Base-by-base conservation (phyloP, 148 eudicot genomes). In the Rhododendron simsii region DNA sequence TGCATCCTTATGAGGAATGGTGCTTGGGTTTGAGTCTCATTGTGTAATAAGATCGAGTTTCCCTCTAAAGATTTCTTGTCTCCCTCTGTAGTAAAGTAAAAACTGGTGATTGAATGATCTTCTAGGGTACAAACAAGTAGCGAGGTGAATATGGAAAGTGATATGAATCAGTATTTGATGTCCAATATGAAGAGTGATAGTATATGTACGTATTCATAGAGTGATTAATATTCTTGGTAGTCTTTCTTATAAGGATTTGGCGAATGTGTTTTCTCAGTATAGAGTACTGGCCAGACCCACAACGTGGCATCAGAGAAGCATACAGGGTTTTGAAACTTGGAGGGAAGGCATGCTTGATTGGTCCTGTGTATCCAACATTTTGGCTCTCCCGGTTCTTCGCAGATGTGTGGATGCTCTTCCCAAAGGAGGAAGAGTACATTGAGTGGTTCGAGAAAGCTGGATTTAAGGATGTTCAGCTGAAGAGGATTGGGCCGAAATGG, bases 281-380 rank as follows among this genome's bases (percentile, higher is more conserved):
- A 35, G 99, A 97, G 90, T 95, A 97, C 90, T 97, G 99, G 99
- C 98, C 99, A 44, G 99, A 97, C 87, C 99, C 99, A 39, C 99
- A 97, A 85, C 92, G 99, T 80, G 99, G 99, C 86, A 95, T 97
- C 90, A 94, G 85, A 91, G 99, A 97, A 91, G 99, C 99, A 83
- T 97, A 97, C 92, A 92, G 99, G 86, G 99, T 97, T 51, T 48
- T 97, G 85, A 97, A 95, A 84, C 85, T 89, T 39, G 98, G 95
- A 79, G 99, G 99, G 44, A 97, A 97, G 88, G 98, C 99, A 14
- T 97, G 99, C 84, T 9, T 97, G 80, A 97, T 97, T 51, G 98
- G 98, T 88, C 99, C 99, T 15, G 98, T 97, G 21, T 87, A 97
- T 87, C 99, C 98, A 28, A 94, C 98, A 21, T 94, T 94, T 88